A percentile compares a stretch with the other conserved stretches of the same genome.
phyloP scores from a whole-genome alignment of 805 yeast genomes.

The Metschnikowia peoriensis region DNA sequence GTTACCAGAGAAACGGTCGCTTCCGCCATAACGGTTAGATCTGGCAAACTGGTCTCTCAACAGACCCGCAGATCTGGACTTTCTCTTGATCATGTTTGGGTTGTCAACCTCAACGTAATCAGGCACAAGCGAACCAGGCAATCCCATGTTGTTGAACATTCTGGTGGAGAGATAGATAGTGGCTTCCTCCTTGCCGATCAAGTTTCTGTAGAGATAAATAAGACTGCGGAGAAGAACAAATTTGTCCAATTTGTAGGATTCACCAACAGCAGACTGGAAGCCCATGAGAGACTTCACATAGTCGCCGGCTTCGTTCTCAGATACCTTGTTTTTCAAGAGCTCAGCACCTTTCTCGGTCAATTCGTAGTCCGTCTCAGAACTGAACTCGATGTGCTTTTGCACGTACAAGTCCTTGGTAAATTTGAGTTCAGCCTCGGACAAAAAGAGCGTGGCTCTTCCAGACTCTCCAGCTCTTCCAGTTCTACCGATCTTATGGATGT shows the following conservation, averaged over 20 bases:
- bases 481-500: slow-evolving; percentile 92
- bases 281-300: slow-evolving; percentile 27
- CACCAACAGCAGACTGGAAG: slow-evolving; percentile 27
- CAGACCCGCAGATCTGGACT: slow-evolving; percentile 4
- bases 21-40: slow-evolving; percentile 8
- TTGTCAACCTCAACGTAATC: slow-evolving; percentile 17
- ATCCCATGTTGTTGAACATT: slow-evolving; percentile 14
- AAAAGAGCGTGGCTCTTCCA: slow-evolving; percentile 67
- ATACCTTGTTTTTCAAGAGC: slow-evolving; percentile 17
- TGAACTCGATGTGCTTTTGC: slow-evolving; percentile 54
- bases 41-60: slow-evolving; percentile 10
- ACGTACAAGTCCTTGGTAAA: slow-evolving; percentile 50
- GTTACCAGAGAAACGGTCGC: slow-evolving; percentile 4
- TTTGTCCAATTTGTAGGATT: slow-evolving; percentile 13
- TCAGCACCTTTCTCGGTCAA: slow-evolving; percentile 34
- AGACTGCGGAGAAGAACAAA: slow-evolving; percentile 11
- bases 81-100: slow-evolving; percentile 10
- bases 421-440: slow-evolving; percentile 54
- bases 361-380: slow-evolving; percentile 40
- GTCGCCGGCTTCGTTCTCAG: slow-evolving; percentile 24
- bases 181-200: slow-evolving; percentile 10
- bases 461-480: slow-evolving; percentile 88
- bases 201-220: slow-evolving; percentile 11
- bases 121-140: slow-evolving; percentile 18
- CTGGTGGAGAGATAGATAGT: slow-evolving; percentile 10